Evolutionary conservation across 2,329 filamentous ascomycete genomes (phyloP).

Genomic region (Aspergillus aculeatus): DNA sequence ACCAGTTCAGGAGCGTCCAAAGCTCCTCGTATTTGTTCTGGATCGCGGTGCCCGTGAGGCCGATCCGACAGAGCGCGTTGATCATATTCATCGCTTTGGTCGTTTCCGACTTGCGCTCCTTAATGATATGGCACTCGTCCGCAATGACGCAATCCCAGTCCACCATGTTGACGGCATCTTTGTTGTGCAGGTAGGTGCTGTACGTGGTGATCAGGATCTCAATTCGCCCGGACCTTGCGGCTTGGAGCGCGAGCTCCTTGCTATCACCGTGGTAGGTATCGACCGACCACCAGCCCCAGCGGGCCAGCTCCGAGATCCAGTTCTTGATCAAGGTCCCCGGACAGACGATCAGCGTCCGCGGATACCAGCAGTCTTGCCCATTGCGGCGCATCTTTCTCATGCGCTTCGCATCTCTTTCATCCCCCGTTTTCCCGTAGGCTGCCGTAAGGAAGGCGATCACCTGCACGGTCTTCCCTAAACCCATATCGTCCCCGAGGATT

Average conservation of each 20-base stretch:
- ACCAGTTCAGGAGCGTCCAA: constrained; percentile 96
- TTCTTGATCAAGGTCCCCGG: constrained; percentile 86
- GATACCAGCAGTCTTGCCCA: constrained; percentile 69
- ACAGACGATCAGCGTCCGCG: constrained; percentile 78
- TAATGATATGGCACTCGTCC: constrained; percentile 89
- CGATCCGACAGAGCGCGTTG: constrained; percentile 88
- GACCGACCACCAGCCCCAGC: constrained; percentile 95
- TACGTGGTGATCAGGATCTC: constrained; percentile 97
- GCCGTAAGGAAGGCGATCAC: constrained; percentile 88
- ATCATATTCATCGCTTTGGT: constrained; percentile 86
- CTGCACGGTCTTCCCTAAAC: constrained; percentile 93
- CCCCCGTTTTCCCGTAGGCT: constrained; percentile 91
- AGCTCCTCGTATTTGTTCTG: constrained; percentile 98
- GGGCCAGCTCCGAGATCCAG: constrained; percentile 80
- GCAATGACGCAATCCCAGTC: constrained; percentile 93
- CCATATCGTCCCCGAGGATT: constrained; percentile 96
- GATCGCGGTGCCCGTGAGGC: constrained; percentile 91
- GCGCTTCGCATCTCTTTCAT: constrained; percentile 78
- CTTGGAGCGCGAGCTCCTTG: constrained; percentile 68
- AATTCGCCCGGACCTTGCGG: constrained; percentile 71
- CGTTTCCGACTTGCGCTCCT: constrained; percentile 72
- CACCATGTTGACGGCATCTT: constrained; percentile 75
- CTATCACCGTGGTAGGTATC: constrained; percentile 75
- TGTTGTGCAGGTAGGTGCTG: constrained; percentile 76
- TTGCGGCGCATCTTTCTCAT: constrained; percentile 79